Percentiles rank a stretch among this genome's conserved stretches.
Conservation (phyloP, 495 filamentous ascomycete genomes). For the Penicillium cosmopolitanum region DNA sequence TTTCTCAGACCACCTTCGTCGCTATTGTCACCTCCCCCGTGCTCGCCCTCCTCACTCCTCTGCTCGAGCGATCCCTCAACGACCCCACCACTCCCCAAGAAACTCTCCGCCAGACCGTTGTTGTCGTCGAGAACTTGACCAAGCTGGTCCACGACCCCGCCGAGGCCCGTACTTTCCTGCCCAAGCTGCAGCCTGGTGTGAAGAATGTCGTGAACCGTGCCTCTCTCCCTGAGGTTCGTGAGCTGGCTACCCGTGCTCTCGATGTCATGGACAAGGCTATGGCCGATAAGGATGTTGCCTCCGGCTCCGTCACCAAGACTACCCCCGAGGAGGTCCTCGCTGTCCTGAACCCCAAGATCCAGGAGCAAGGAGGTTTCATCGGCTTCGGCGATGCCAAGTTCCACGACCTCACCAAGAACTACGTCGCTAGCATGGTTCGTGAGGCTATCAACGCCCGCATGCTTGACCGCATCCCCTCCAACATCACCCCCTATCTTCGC, state of each 20-base stretch:
- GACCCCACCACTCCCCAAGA: conserved; percentile 89
- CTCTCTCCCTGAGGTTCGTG: conserved; percentile 91
- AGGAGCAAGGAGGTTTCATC: conserved; percentile 64
- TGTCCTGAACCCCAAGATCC: conserved; percentile 73
- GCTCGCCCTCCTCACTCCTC: conserved; percentile 92
- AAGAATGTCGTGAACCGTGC: conserved; percentile 85
- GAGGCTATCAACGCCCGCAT: conserved; percentile 88
- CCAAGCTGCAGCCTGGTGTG: conserved; percentile 92
- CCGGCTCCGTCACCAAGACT: conserved; percentile 67
- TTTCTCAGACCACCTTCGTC: conserved; percentile 98
- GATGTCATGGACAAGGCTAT: conserved; percentile 94
- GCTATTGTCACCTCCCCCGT: conserved; percentile 97
- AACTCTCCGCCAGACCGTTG: conserved; percentile 90
- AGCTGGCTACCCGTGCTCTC: conserved; percentile 81
- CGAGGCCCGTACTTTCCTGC: conserved; percentile 93
- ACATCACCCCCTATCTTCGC: conserved; percentile 73
- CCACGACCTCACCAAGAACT: conserved; percentile 69
- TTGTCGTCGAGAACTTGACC: conserved; percentile 98
- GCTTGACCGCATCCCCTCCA: conserved; percentile 67
- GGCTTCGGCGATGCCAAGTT: conserved; percentile 62
- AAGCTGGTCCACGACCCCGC: conserved; percentile 98
- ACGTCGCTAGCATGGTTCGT: conserved; percentile 82
- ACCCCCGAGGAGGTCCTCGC: conserved; percentile 75
- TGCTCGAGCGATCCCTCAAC: conserved; percentile 91
- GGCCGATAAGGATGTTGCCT: conserved; percentile 62